Base-by-base conservation (phyloP, 371 early-diverging fungal species). In the Circinella minor region DNA sequence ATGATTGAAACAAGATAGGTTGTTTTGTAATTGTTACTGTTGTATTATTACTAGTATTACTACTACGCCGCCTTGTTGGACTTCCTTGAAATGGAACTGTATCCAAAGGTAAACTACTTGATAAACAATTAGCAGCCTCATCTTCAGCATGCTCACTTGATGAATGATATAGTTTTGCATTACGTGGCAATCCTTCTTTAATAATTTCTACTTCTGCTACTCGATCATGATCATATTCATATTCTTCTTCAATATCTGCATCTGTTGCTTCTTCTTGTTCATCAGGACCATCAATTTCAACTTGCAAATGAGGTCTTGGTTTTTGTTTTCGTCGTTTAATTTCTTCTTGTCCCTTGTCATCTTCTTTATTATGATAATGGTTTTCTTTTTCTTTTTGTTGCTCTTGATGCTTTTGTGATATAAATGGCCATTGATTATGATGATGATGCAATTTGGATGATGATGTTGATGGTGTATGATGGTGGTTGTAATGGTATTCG, bases 51-150 rank as follows among this genome's bases (percentile, higher is more conserved):
- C 51, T 51, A 0, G 14, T 51, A n/a, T 51, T 51, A 51, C 48
- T 63, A 49, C 17, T 27, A 47, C 38, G 61, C 9, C 66, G 57
- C 27, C 2, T 15, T 34, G 43, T 38, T 14, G 47, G 43, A 43
- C 11, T 43, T 43, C 38, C 34, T 61, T 20, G 66, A 38, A 62
- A 65, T 1, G 34, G 51, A 17, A 61, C 73, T 7, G 74, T 54
- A 20, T 79, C 75, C 9, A 79, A 68, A 13, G 81, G 81, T 3
- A 79, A 69, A 46, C 81, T 81, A 18, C 79, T 79, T 0, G 81
- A 78, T 27, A 78, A 63, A 54, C 18, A 36, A 65, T 34, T 15
- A 14, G 9, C 65, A 18, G n/a, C 54, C 15, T 36, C 36, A n/a
- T 38, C 60, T 34, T 59, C 60, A 0, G 63, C 39, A 8, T 63